phyloP scores from a whole-genome alignment of 1,284 basidiomycete species.

The Mycena sp. region DNA sequence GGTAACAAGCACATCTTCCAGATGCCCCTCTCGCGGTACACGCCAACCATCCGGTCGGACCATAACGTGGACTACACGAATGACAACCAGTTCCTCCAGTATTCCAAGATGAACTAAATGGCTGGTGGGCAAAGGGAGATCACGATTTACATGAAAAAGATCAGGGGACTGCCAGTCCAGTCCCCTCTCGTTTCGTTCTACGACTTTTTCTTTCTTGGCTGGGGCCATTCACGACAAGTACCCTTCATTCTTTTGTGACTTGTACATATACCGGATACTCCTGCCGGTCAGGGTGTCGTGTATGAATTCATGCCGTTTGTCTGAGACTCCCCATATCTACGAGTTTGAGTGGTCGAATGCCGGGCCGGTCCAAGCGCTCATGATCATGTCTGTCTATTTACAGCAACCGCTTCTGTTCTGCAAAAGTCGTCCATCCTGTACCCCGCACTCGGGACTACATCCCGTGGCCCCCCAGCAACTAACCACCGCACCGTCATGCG shows the following conservation, averaged over 20 bases:
- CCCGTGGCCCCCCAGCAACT: neutral
- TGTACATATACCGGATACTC: constrained; percentile 9
- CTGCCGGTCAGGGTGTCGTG: constrained; percentile 1
- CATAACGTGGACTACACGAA: constrained; percentile 6
- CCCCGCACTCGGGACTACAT: too few species aligned
- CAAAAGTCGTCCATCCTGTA: too few species aligned
- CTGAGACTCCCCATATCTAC: neutral
- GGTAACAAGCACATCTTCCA: constrained; percentile 63
- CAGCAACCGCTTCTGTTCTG: too few species aligned
- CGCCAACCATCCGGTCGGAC: constrained; percentile 35
- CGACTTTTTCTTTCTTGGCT: neutral
- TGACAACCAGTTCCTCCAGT: constrained; percentile 7
- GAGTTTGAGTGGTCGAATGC: neutral
- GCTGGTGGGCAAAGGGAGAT: neutral
- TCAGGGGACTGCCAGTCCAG: constrained; percentile 11
- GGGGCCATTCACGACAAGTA: constrained; percentile 7
- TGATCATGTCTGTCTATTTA: too few species aligned
- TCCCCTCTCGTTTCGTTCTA: neutral
- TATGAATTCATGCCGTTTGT: neutral
- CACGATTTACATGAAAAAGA: constrained; percentile 5
- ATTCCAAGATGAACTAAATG: constrained; percentile 12
- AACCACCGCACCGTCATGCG: constrained; percentile 1
- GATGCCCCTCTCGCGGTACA: constrained; percentile 60
- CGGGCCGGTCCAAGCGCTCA: neutral
- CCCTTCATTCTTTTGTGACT: constrained; percentile 13